Evolutionary conservation across 202 grass and related monocot genomes (phyloP).

Genomic region (Panicum virgatum): DNA sequence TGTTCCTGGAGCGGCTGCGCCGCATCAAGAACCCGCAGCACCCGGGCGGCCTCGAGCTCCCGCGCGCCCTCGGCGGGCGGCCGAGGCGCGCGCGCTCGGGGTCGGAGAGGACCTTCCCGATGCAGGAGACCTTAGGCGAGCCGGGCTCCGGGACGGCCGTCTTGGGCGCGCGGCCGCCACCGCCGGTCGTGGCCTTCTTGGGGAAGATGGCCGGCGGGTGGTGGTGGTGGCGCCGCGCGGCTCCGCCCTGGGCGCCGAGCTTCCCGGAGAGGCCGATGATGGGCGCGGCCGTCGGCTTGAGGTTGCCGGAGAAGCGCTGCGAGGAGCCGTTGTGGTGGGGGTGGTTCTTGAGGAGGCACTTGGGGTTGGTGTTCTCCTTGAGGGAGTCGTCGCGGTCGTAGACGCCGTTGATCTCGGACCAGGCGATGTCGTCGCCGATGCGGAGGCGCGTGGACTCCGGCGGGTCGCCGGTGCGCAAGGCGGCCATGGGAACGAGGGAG

Average conservation of each 20-base stretch:
- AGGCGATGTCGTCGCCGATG: conserved; percentile 57
- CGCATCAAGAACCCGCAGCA: conserved; percentile 46
- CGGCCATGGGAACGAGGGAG: neutral
- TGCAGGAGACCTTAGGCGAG: conserved; percentile 90
- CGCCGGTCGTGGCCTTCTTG: conserved; percentile 54
- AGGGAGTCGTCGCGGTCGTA: conserved; percentile 83
- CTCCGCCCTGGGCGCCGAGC: conserved; percentile 43
- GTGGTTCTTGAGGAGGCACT: conserved; percentile 49
- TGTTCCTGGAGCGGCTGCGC: conserved; percentile 38
- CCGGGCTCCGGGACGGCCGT: conserved; percentile 59
- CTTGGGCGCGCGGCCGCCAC: conserved; percentile 51
- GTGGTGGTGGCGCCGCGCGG: conserved; percentile 16
- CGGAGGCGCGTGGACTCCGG: conserved; percentile 47
- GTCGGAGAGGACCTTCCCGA: conserved; percentile 81
- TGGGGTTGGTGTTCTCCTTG: conserved; percentile 92
- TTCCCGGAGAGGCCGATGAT: conserved; percentile 72
- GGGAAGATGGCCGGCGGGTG: conserved; percentile 65
- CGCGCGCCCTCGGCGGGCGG: neutral
- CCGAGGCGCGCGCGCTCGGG: conserved; percentile 31
- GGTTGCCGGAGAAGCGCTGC: conserved; percentile 67
- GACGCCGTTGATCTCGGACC: conserved; percentile 65
- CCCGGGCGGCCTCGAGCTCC: neutral
- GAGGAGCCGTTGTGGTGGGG: conserved; percentile 17
- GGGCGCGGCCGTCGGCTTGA: conserved; percentile 53
- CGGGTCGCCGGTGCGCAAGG: conserved; percentile 8